A percentile compares a stretch with the other conserved stretches of the same genome.
phyloP scores from a whole-genome alignment of 2,329 filamentous ascomycete genomes.

The Apiospora aurea region DNA sequence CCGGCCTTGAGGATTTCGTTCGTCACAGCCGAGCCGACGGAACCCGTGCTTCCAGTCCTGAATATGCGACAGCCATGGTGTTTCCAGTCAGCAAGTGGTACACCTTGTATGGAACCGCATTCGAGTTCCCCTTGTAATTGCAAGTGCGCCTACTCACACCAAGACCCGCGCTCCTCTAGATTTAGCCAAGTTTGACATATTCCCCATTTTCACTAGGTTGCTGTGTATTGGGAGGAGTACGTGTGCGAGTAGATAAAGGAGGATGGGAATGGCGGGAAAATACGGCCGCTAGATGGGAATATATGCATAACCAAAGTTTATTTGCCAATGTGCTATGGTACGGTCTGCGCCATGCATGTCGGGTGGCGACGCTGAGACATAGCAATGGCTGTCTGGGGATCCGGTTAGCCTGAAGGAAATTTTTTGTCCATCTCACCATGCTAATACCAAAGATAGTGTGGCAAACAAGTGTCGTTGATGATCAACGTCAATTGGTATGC shows the following conservation, averaged over 20 bases:
- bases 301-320: background rate
- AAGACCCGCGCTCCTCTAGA: background rate
- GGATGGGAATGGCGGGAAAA: background rate
- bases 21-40: background rate
- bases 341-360: background rate
- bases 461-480: background rate
- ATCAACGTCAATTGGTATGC: background rate
- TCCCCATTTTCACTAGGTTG: background rate
- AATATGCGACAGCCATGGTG: background rate
- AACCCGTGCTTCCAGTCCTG: constrained; percentile 2
- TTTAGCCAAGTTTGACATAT: background rate
- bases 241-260: background rate
- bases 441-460: background rate
- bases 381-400: background rate
- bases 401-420: background rate
- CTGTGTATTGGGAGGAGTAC: background rate
- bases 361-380: background rate
- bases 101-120: background rate
- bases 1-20: background rate
- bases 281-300: too few relatives aligned
- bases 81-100: background rate
- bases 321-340: background rate
- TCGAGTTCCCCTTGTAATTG: too few relatives aligned
- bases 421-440: background rate
- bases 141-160: background rate